A percentile compares a stretch with the other conserved stretches of the same genome.
These are phyloP conservation scores for Thymus mandschuricus DNA, from an alignment of 257 asterid genomes.

Conservation along the genomic window DNA sequence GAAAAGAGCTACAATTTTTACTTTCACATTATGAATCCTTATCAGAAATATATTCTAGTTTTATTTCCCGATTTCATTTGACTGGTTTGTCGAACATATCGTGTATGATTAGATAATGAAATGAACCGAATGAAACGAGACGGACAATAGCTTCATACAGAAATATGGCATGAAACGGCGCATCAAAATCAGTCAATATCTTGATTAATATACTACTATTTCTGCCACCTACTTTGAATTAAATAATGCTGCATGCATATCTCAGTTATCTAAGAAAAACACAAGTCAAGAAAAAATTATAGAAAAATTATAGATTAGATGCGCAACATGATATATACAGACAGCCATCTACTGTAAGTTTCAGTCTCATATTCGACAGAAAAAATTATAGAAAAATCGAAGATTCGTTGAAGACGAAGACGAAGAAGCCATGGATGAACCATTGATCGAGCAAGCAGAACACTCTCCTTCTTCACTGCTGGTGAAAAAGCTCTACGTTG, in stretches of 20 bases:
- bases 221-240: slow-evolving; percentile 25
- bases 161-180: not conserved
- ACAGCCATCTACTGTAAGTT: slow-evolving; percentile 12
- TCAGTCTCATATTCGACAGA: slow-evolving; percentile 4
- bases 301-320: not conserved
- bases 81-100: no score
- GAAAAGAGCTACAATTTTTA: not conserved
- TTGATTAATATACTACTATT: not conserved
- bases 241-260: not conserved
- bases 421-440: slow-evolving; percentile 29
- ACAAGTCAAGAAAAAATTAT: not conserved
- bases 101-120: no score
- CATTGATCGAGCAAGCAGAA: slow-evolving; percentile 35
- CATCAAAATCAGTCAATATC: no score
- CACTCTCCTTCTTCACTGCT: slow-evolving; percentile 53
- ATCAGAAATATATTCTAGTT: no score
- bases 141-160: not conserved
- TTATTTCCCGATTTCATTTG: no score
- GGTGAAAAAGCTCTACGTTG: slow-evolving; percentile 55
- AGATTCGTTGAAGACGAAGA: not conserved
- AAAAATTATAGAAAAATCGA: not conserved
- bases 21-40: no score
- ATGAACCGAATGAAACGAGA: no score
- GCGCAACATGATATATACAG: not conserved
- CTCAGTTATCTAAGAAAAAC: not conserved